phyloP scores from a whole-genome alignment of 2,329 filamentous ascomycete genomes.

The Westerdykella aurantiaca region DNA sequence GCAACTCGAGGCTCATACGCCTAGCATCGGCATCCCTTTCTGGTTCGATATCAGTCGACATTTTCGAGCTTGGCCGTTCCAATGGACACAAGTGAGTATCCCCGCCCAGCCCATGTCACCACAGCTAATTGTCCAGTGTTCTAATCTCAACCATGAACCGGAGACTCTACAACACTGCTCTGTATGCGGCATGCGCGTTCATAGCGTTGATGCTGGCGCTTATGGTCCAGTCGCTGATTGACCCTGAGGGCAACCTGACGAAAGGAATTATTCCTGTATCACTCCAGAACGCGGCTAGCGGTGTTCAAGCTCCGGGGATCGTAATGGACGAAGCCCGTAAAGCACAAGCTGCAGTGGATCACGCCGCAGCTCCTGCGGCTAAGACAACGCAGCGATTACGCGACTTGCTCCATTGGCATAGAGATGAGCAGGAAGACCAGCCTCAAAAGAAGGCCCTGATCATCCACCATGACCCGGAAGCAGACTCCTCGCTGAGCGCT shows the following conservation, averaged over 20 bases:
- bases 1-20: constrained; percentile 57
- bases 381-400: constrained; percentile 27
- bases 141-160: not conserved
- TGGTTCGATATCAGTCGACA: constrained; percentile 74
- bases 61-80: constrained; percentile 55
- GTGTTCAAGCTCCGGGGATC: constrained; percentile 26
- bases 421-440: constrained; percentile 9
- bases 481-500: constrained; percentile 36
- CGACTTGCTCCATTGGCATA: constrained; percentile 28
- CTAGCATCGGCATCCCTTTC: constrained; percentile 77
- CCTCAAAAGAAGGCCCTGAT: constrained; percentile 37
- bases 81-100: too few species aligned
- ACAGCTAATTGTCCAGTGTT: constrained; percentile 22
- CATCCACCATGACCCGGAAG: constrained; percentile 35
- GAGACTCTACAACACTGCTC: constrained; percentile 48
- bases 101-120: constrained; percentile 16
- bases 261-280: constrained; percentile 48
- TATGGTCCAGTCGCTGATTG: constrained; percentile 56
- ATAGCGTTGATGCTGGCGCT: constrained; percentile 58
- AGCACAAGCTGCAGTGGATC: constrained; percentile 16
- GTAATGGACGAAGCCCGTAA: constrained; percentile 20
- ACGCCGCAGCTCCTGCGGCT: constrained; percentile 20
- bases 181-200: constrained; percentile 52
- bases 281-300: constrained; percentile 37
- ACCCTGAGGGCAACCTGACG: constrained; percentile 45